Evolutionary conservation across 2,329 filamentous ascomycete genomes (phyloP).

Genomic region (Macrophomina pseudophaseolina): DNA sequence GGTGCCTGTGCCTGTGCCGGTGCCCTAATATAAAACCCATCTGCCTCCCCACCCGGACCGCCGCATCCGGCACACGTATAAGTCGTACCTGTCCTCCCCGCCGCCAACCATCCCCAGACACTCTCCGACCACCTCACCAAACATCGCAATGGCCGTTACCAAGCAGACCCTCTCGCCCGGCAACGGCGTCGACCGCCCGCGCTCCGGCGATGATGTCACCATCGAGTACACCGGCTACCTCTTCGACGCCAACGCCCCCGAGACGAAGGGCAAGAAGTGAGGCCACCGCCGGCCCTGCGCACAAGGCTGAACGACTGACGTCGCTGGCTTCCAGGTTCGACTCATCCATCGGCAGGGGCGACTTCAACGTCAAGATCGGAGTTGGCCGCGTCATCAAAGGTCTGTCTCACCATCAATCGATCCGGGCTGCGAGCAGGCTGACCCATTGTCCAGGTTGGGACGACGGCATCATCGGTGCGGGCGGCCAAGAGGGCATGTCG

Average conservation of each 20-base stretch:
- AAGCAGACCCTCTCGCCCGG: slow-evolving; percentile 70
- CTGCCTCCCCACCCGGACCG: slow-evolving; percentile 2
- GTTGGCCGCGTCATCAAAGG: slow-evolving; percentile 85
- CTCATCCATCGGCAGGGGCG: slow-evolving; percentile 76
- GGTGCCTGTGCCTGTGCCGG: slow-evolving; percentile 7
- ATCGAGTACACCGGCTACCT: slow-evolving; percentile 94
- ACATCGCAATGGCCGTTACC: slow-evolving; percentile 60
- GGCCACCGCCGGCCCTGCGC: slow-evolving; percentile 39
- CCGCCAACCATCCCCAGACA: not conserved
- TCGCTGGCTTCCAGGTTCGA: slow-evolving; percentile 72
- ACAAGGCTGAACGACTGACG: not conserved
- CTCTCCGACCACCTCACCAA: slow-evolving; percentile 8
- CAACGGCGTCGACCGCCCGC: slow-evolving; percentile 64
- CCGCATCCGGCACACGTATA: slow-evolving; percentile 2
- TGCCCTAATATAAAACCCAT: slow-evolving; percentile 7
- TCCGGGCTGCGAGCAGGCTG: slow-evolving; percentile 25
- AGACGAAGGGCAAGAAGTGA: slow-evolving; percentile 72
- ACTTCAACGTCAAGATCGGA: slow-evolving; percentile 81
- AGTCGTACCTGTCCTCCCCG: not conserved
- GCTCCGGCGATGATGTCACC: slow-evolving; percentile 72
- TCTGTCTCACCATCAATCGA: slow-evolving; percentile 47
- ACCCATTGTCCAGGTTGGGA: slow-evolving; percentile 52
- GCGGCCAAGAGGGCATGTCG: slow-evolving; percentile 69
- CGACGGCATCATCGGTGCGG: slow-evolving; percentile 68
- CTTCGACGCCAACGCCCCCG: slow-evolving; percentile 69